Evolutionary conservation across 2,329 filamentous ascomycete species (phyloP).

Genomic region (Microsporum audouinii): DNA sequence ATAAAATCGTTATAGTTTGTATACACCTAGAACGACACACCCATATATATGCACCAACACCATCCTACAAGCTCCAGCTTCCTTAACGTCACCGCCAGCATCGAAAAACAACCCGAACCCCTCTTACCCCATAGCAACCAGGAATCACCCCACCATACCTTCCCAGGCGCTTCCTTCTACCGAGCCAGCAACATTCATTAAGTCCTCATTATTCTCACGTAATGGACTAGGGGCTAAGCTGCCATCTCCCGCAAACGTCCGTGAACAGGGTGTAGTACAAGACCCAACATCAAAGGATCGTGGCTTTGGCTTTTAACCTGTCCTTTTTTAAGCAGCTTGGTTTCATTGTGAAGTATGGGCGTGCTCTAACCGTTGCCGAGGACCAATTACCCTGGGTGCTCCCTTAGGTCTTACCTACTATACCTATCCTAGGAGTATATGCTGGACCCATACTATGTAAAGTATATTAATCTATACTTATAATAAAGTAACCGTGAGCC

Average conservation of each 20-base stretch:
- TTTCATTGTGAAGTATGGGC: conserved; percentile 19
- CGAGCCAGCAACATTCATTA: not conserved
- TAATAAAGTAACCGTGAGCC: conserved; percentile 9
- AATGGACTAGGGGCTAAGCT: conserved; percentile 2
- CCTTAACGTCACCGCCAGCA: not conserved
- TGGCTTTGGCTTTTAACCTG: conserved; percentile 4
- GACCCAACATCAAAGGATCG: not conserved
- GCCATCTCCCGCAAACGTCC: conserved; percentile 1
- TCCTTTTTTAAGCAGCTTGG: conserved; percentile 14
- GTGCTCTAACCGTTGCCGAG: conserved; percentile 13
- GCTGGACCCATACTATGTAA: conserved; percentile 21
- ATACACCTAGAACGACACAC: too few relatives aligned
- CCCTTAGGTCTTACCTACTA: conserved; percentile 13
- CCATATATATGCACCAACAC: too few relatives aligned
- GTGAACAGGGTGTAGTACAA: not conserved
- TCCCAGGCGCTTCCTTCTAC: not conserved
- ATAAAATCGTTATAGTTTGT: too few relatives aligned
- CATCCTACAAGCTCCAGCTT: not conserved
- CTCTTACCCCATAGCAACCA: not conserved
- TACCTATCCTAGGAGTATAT: conserved; percentile 29
- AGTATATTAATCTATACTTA: conserved; percentile 22
- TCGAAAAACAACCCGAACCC: not conserved
- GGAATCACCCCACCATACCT: not conserved
- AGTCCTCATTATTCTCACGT: conserved; percentile 2
- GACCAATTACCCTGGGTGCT: conserved; percentile 18